These are phyloP conservation scores for Candida sanyiensis DNA, from an alignment of 805 yeast genomes.

Conservation along the genomic window DNA sequence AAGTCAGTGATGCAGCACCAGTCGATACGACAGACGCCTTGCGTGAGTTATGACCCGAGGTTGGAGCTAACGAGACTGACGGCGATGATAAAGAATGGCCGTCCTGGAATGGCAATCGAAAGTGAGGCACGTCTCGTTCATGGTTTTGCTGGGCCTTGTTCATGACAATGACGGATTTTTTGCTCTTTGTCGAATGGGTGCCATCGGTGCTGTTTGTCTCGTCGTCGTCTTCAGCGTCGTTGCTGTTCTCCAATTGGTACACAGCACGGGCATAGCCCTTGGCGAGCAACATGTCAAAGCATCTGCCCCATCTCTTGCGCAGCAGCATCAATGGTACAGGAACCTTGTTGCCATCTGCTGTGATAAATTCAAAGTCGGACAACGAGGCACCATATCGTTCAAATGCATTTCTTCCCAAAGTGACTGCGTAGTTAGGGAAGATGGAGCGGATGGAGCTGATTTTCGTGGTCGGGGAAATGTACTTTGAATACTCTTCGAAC, in stretches of 20 bases:
- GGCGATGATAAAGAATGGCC: conserved; percentile 16
- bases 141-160: conserved; percentile 13
- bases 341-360: conserved; percentile 64
- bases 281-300: conserved; percentile 56
- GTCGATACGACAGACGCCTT: conserved; percentile 34
- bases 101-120: conserved; percentile 70
- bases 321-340: conserved; percentile 56
- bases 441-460: conserved; percentile 63
- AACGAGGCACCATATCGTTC: conserved; percentile 58
- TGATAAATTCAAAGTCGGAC: conserved; percentile 66
- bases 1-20: conserved; percentile 26
- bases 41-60: conserved; percentile 27
- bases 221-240: conserved; percentile 10
- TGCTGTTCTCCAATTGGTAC: conserved; percentile 25
- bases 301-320: conserved; percentile 73
- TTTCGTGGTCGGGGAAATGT: conserved; percentile 66
- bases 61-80: conserved; percentile 9
- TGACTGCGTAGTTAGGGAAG: conserved; percentile 72
- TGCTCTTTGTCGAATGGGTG: conserved; percentile 9
- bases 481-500: conserved; percentile 68
- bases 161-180: conserved; percentile 24
- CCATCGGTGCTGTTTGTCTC: conserved; percentile 11
- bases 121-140: conserved; percentile 42
- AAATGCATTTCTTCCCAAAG: conserved; percentile 69
- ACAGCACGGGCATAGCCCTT: conserved; percentile 58